phyloP scores from a whole-genome alignment of 129 eudicot genomes.

The Lactuca sativa region DNA sequence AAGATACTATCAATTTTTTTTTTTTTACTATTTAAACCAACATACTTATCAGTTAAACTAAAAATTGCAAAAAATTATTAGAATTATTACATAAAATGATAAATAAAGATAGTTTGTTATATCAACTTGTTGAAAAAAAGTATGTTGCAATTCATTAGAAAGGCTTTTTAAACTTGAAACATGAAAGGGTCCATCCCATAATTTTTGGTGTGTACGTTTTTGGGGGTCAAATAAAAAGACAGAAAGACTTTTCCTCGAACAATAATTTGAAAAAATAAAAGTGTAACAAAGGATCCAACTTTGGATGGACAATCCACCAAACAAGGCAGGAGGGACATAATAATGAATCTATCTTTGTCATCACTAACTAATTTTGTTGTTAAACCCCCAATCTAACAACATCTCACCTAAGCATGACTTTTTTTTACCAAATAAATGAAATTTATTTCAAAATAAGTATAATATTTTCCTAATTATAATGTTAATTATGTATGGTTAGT shows the following conservation, averaged over 20 bases:
- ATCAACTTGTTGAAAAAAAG: neutral
- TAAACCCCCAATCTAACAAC: conserved; percentile 28
- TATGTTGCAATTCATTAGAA: neutral
- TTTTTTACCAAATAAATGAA: neutral
- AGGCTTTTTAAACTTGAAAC: neutral
- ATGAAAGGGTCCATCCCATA: conserved; percentile 22
- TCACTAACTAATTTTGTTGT: conserved; percentile 33
- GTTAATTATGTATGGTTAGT: too few relatives aligned
- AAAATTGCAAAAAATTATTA: too few relatives aligned
- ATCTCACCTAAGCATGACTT: conserved; percentile 41
- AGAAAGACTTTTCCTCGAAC: neutral
- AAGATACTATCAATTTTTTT: too few relatives aligned
- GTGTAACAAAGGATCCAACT: conserved; percentile 15
- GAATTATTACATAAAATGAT: neutral
- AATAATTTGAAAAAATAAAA: conserved; percentile 15
- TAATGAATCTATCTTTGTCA: conserved; percentile 38
- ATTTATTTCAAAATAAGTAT: too few relatives aligned
- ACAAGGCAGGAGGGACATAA: conserved; percentile 33
- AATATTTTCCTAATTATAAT: too few relatives aligned
- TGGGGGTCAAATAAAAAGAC: conserved; percentile 18
- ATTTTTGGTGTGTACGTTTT: conserved; percentile 23
- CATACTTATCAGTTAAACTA: too few relatives aligned
- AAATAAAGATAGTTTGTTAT: too few relatives aligned
- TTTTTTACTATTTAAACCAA: too few relatives aligned
- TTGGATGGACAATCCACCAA: conserved; percentile 41